Evolutionary conservation across 768 basidiomycete genomes (phyloP), one percentile per base, ranked within the genome.

Genomic region (Neoboletus brunneissimus): DNA sequence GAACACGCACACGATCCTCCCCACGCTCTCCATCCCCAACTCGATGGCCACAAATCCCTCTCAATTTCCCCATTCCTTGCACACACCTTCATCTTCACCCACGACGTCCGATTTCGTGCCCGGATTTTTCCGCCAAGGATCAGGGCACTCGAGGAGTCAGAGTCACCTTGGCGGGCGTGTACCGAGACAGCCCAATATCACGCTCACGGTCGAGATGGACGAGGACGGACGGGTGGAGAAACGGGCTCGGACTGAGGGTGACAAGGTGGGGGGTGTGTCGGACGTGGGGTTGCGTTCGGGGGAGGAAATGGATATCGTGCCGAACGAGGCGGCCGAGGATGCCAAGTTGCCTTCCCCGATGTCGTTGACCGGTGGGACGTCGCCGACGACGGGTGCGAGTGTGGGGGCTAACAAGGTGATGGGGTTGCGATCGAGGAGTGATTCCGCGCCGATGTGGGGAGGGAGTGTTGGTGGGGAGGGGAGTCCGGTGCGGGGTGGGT

Each of bases 71-170:
- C 57, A 58, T 37, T n/a, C 60, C 4, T 45, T 70, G 12, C 68
- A 71, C 46, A 57, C 71, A 1, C 67, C 69, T 16, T 64, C 63
- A 5, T 67, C 70, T 2, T 72, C 71, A 0, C 70, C 70, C 16
- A 71, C 71, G 22, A 47, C 51, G 8, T 55, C 67, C 23, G 70
- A 71, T 37, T 54, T 61, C 42, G 47, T 60, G 2, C 55, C 58
- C 1, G 23, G 29, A 13, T 54, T 54, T 31, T 57, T 65, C n/a
- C 53, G 18, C 5, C 63, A 54, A 37, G 54, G 46, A 25, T 29
- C 50, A 22, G 49, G 49, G 0, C 64, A 65, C 13, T 43, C 67
- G 2, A 72, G 75, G 35, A 70, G 65, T 44, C 31, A 60, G 18
- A 72, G 68, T 63, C 73, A 57, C 34, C 57, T 61, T n/a, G 56